Evolutionary conservation across 257 asterid genomes (phyloP).

Genomic region (Gynochthodes officinalis): DNA sequence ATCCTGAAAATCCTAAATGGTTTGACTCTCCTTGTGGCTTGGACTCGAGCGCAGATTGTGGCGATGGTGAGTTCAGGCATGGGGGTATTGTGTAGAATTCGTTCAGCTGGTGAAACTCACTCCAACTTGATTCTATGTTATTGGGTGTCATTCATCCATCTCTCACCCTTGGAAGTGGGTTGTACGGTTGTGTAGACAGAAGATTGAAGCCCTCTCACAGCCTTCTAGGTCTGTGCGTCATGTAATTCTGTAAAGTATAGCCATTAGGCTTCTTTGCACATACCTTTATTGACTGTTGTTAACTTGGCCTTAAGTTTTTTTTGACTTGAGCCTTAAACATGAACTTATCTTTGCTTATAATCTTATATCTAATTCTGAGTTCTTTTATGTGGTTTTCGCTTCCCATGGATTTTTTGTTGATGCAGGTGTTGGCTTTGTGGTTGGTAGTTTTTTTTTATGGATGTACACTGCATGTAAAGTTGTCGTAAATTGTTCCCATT

Average conservation of each 20-base stretch:
- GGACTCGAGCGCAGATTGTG: constrained; percentile 65
- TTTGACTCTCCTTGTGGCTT: constrained; percentile 86
- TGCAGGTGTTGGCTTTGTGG: not conserved
- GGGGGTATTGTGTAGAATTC: constrained; percentile 66
- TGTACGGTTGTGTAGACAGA: constrained; percentile 40
- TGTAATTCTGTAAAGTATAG: constrained; percentile 41
- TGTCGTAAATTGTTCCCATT: not conserved
- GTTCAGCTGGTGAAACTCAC: constrained; percentile 54
- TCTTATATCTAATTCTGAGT: not conserved
- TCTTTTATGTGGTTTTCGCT: not conserved
- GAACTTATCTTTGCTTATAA: constrained; percentile 4
- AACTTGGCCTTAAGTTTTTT: constrained; percentile 21
- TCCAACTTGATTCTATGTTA: constrained; percentile 40
- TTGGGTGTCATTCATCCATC: constrained; percentile 28
- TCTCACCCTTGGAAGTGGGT: constrained; percentile 41
- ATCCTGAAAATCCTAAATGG: constrained; percentile 92
- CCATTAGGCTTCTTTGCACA: constrained; percentile 47
- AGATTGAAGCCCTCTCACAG: constrained; percentile 27
- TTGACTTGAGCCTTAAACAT: constrained; percentile 5
- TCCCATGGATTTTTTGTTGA: not conserved
- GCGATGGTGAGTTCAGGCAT: constrained; percentile 73
- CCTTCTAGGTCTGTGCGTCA: constrained; percentile 31
- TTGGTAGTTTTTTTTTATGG: not conserved
- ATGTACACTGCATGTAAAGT: not conserved
- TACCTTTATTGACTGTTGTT: constrained; percentile 28